Evolutionary conservation across 805 yeast genomes (phyloP).

Genomic region (Limtongia smithiae): DNA sequence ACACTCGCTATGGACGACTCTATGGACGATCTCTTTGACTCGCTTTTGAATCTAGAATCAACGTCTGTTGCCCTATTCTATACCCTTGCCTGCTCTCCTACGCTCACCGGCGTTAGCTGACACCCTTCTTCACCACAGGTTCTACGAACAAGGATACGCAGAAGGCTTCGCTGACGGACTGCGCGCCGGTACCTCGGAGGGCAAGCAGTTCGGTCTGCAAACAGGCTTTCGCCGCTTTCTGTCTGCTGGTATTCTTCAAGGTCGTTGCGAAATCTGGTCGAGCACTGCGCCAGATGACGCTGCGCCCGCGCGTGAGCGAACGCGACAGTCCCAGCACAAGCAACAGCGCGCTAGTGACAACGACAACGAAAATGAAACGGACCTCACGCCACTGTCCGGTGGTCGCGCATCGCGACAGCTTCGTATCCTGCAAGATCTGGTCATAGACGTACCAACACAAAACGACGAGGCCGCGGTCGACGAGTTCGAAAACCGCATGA

Average conservation of each 20-base stretch:
- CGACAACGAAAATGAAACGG: neutral
- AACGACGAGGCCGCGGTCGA: conserved; percentile 58
- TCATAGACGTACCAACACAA: conserved; percentile 38
- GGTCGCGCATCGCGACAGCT: conserved; percentile 21
- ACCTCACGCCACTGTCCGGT: conserved; percentile 31
- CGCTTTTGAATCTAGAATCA: conserved; percentile 19
- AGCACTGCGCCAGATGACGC: neutral
- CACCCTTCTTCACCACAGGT: conserved; percentile 1
- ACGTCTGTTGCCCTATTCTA: conserved; percentile 9
- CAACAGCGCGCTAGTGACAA: neutral
- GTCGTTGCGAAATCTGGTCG: conserved; percentile 45
- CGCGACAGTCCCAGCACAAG: neutral
- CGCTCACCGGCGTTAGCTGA: neutral
- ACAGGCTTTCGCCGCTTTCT: conserved; percentile 44
- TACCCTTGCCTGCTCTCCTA: neutral
- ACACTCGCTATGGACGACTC: conserved; percentile 13
- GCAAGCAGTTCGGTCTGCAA: conserved; percentile 71
- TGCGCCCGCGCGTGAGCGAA: neutral
- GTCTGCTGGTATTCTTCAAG: conserved; percentile 63
- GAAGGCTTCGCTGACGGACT: conserved; percentile 69
- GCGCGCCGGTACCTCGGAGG: conserved; percentile 62
- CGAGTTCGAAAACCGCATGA: conserved; percentile 49
- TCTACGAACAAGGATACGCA: conserved; percentile 61
- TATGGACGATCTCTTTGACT: conserved; percentile 26
- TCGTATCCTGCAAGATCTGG: conserved; percentile 35